Evolutionary conservation across 371 early-diverging fungal species (phyloP).

Genomic region (Mortierella sp.): DNA sequence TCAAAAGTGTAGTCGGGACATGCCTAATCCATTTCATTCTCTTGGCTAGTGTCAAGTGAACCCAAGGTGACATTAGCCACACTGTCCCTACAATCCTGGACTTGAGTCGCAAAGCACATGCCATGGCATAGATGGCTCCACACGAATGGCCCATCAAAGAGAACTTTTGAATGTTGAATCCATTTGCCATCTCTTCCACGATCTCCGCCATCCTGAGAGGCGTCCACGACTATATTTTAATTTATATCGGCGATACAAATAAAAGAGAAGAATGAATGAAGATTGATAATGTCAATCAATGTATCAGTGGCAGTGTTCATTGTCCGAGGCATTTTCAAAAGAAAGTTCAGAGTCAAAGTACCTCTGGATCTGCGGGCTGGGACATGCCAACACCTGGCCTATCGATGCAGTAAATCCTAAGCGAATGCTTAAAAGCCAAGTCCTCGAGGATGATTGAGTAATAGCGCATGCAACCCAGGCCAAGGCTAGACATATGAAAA

Average conservation of each 20-base stretch:
- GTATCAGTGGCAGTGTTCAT: neutral
- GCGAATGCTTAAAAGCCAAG: slow-evolving; percentile 55
- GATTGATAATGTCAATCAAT: neutral
- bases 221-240: slow-evolving; percentile 34
- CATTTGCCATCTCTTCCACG: slow-evolving; percentile 58
- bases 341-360: slow-evolving; percentile 2
- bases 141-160: slow-evolving; percentile 60
- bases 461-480: slow-evolving; percentile 60
- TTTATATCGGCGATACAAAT: neutral
- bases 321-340: neutral
- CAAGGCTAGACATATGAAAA: slow-evolving; percentile 34
- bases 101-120: slow-evolving; percentile 57
- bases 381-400: slow-evolving; percentile 60
- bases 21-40: slow-evolving; percentile 59
- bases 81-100: slow-evolving; percentile 57
- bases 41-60: slow-evolving; percentile 57
- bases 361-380: slow-evolving; percentile 54
- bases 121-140: slow-evolving; percentile 61
- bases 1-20: slow-evolving; percentile 57
- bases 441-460: slow-evolving; percentile 60
- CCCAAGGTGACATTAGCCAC: slow-evolving; percentile 60
- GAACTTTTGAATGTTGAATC: slow-evolving; percentile 59
- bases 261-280: neutral
- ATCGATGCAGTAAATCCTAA: slow-evolving; percentile 59
- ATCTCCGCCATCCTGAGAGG: slow-evolving; percentile 56